Conservation (phyloP, 1,284 basidiomycete genomes). For the Schizopora paradoxa region DNA sequence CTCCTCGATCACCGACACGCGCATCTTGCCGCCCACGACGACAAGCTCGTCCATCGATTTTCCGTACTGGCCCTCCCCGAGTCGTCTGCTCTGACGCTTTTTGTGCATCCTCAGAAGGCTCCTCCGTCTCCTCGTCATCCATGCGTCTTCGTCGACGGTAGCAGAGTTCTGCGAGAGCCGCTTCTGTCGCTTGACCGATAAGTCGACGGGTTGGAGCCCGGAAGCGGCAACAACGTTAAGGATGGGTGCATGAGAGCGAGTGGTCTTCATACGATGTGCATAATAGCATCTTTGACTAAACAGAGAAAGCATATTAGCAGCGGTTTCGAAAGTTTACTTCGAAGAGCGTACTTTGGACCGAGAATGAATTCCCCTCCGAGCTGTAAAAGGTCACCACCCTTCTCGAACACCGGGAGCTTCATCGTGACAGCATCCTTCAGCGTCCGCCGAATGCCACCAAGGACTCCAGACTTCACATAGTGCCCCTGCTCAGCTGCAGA, state of each 20-base stretch:
- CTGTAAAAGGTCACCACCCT: conserved; percentile 71
- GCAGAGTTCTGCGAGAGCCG: conserved; percentile 7
- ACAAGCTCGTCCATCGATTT: too few relatives aligned
- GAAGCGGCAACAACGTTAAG: conserved; percentile 58
- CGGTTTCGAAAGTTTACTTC: too few relatives aligned
- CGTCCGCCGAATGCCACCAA: conserved; percentile 66
- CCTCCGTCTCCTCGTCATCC: conserved; percentile 40
- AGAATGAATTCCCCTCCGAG: conserved; percentile 89
- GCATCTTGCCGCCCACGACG: too few relatives aligned
- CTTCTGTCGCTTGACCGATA: neutral
- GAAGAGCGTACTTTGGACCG: conserved; percentile 56
- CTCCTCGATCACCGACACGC: too few relatives aligned
- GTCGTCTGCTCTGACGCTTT: conserved; percentile 14
- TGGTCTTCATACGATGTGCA: conserved; percentile 69
- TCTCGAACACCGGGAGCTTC: conserved; percentile 75
- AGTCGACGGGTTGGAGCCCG: conserved; percentile 32
- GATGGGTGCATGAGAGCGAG: conserved; percentile 67
- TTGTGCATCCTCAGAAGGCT: conserved; percentile 35
- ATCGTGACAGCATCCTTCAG: conserved; percentile 60
- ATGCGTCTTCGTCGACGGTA: conserved; percentile 32
- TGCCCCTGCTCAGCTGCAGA: conserved; percentile 45
- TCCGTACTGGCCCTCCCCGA: too few relatives aligned
- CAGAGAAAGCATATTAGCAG: conserved; percentile 16
- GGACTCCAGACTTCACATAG: conserved; percentile 59
- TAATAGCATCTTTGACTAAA: conserved; percentile 51